Conservation (phyloP, 345 rosid genomes). For the Alliaria petiolata region DNA sequence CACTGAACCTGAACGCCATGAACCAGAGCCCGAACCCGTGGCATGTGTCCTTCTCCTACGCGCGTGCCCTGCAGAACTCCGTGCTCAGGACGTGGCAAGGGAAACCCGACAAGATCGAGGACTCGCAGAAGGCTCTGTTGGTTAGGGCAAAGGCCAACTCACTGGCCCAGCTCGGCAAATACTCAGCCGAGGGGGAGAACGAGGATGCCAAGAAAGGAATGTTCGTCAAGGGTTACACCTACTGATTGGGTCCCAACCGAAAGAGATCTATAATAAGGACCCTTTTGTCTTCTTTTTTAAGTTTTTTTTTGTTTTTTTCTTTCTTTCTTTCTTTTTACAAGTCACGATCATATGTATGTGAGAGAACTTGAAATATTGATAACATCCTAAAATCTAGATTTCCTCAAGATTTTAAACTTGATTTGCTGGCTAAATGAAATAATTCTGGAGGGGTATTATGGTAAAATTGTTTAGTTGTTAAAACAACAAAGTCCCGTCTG, state of each 20-base stretch:
- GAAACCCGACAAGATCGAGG: slow-evolving; percentile 67
- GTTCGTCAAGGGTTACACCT: slow-evolving; percentile 97
- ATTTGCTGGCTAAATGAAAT: neutral
- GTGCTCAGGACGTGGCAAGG: slow-evolving; percentile 99
- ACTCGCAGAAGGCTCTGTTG: slow-evolving; percentile 81
- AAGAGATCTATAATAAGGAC: slow-evolving; percentile 27
- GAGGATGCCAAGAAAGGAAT: slow-evolving; percentile 96
- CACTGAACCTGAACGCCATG: slow-evolving; percentile 91
- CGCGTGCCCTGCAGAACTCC: slow-evolving; percentile 91
- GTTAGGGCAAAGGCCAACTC: slow-evolving; percentile 97
- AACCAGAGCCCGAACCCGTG: slow-evolving; percentile 98
- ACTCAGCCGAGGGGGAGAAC: slow-evolving; percentile 76
- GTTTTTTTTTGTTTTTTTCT: neutral
- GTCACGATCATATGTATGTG: slow-evolving; percentile 8
- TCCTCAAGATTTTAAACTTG: neutral
- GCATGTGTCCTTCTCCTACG: slow-evolving; percentile 98
- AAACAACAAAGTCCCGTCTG: neutral
- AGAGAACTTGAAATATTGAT: neutral
- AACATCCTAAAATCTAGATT: neutral
- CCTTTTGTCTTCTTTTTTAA: slow-evolving; percentile 1
- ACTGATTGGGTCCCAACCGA: slow-evolving; percentile 40
- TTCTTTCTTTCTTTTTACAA: neutral
- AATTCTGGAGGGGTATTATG: neutral
- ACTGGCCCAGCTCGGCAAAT: slow-evolving; percentile 89
- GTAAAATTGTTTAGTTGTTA: neutral